Conservation (phyloP, 2,329 filamentous ascomycete species). For the Magnaporthiopsis incrustans region DNA sequence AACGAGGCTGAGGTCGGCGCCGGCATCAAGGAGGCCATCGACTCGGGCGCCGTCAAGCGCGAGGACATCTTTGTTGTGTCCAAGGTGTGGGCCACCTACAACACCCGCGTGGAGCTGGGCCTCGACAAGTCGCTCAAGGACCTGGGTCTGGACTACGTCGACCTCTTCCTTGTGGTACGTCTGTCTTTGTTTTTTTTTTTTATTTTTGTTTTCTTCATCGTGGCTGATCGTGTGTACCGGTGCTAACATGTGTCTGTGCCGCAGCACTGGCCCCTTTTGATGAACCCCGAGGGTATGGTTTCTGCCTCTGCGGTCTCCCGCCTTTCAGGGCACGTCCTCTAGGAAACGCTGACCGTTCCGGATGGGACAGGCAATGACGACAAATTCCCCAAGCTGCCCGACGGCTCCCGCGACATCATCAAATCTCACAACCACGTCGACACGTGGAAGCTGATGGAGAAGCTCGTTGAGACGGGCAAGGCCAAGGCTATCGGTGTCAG, state of each 20-base stretch:
- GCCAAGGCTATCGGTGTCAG: constrained; percentile 45
- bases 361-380: constrained; percentile 51
- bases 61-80: constrained; percentile 77
- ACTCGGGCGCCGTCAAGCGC: constrained; percentile 59
- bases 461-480: constrained; percentile 52
- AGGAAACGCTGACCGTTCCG: not conserved
- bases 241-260: not conserved
- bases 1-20: constrained; percentile 80
- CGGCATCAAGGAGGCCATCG: constrained; percentile 66
- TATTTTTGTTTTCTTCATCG: not conserved
- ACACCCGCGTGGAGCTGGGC: constrained; percentile 58
- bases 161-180: constrained; percentile 62
- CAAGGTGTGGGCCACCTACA: constrained; percentile 80
- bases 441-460: constrained; percentile 72
- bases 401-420: constrained; percentile 68
- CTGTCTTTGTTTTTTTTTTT: constrained; percentile 9
- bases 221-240: too few species aligned
- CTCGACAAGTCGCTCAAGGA: constrained; percentile 66
- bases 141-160: constrained; percentile 72
- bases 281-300: constrained; percentile 62
- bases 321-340: too few species aligned
- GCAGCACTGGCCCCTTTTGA: constrained; percentile 72
- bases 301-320: not conserved
- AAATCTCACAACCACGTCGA: constrained; percentile 61
- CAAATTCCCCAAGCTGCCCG: constrained; percentile 64